phyloP scores from a whole-genome alignment of 352 stramenopile species.

The Stephanocyclus meneghinianus region DNA sequence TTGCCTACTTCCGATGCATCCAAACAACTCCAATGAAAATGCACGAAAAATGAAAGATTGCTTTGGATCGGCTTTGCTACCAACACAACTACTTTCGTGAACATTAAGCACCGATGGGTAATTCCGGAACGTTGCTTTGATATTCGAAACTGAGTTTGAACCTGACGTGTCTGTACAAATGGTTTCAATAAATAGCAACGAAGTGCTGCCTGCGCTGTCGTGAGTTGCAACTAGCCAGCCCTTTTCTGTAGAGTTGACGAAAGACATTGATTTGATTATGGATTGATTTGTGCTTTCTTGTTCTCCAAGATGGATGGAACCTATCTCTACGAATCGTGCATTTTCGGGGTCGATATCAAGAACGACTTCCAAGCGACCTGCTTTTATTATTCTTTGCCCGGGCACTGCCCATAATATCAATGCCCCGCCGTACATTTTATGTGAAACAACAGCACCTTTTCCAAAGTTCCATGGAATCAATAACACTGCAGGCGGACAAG shows the following conservation, averaged over 20 bases:
- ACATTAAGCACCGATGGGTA: conserved; percentile 54
- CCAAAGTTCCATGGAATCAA: conserved; percentile 68
- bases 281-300: conserved; percentile 14
- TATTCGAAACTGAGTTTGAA: conserved; percentile 4
- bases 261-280: conserved; percentile 49
- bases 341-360: conserved; percentile 61
- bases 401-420: conserved; percentile 59
- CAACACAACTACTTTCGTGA: conserved; percentile 11
- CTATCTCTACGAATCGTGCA: conserved; percentile 55
- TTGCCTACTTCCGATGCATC: conserved; percentile 28
- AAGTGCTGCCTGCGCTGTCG: conserved; percentile 43
- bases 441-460: conserved; percentile 43
- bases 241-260: conserved; percentile 47
- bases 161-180: not conserved
- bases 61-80: conserved; percentile 22
- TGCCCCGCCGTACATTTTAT: conserved; percentile 57
- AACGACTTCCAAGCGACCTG: conserved; percentile 58
- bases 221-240: conserved; percentile 50
- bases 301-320: conserved; percentile 48
- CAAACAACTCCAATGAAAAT: conserved; percentile 66
- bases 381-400: conserved; percentile 47
- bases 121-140: conserved; percentile 43
- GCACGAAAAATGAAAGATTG: conserved; percentile 43
- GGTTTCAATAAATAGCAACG: conserved; percentile 57
- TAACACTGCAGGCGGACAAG: conserved; percentile 46